phyloP scores from a whole-genome alignment of 2,329 filamentous ascomycete genomes.

The Blastomyces parvus region DNA sequence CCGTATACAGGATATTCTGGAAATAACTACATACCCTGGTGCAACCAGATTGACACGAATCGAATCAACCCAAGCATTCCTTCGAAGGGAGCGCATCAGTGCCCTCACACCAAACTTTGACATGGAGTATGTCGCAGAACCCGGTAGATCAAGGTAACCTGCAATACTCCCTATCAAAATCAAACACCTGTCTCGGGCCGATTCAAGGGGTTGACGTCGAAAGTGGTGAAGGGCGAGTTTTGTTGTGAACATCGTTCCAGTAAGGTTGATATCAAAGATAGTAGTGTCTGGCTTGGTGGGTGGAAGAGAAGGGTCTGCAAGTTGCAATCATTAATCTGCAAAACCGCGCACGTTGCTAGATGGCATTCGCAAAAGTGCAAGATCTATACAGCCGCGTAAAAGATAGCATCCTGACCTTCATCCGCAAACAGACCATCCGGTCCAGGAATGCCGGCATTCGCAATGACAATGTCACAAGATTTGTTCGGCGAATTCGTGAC shows the following conservation, averaged over 20 bases:
- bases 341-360: neutral
- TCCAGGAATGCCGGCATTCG: slow-evolving; percentile 27
- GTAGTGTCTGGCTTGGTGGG: slow-evolving; percentile 23
- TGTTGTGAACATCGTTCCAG: slow-evolving; percentile 38
- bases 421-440: slow-evolving; percentile 23
- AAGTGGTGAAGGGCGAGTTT: slow-evolving; percentile 39
- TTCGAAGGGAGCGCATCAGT: slow-evolving; percentile 30
- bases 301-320: slow-evolving; percentile 11
- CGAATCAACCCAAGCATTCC: slow-evolving; percentile 21
- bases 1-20: slow-evolving; percentile 3
- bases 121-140: slow-evolving; percentile 27
- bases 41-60: slow-evolving; percentile 32
- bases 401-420: slow-evolving; percentile 11
- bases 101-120: slow-evolving; percentile 33
- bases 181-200: slow-evolving; percentile 23
- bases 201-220: slow-evolving; percentile 23
- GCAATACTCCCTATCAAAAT: slow-evolving; percentile 29
- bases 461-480: slow-evolving; percentile 25
- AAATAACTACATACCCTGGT: slow-evolving; percentile 30
- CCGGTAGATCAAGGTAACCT: slow-evolving; percentile 27
- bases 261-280: slow-evolving; percentile 34
- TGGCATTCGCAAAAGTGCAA: neutral
- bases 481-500: slow-evolving; percentile 20
- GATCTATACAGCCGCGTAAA: neutral
- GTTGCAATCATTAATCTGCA: neutral